A percentile compares a stretch with the other conserved stretches of the same genome.
Evolutionary conservation across 2,329 filamentous ascomycete genomes (phyloP).

Genomic region (Colletotrichum salicis): DNA sequence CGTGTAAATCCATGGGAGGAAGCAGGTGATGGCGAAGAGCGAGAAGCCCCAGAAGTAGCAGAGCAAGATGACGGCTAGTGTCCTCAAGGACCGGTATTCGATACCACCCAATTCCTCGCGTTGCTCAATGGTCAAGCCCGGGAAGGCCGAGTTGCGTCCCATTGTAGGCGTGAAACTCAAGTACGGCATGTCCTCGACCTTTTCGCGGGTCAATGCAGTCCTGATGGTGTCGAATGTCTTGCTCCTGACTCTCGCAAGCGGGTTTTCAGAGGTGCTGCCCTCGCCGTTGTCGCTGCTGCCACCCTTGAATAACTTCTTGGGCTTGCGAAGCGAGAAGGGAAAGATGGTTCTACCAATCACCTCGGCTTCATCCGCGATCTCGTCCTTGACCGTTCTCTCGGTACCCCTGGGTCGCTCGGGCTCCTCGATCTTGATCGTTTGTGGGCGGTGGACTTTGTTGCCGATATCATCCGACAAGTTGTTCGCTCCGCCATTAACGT

Average conservation of each 20-base stretch:
- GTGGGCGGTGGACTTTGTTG: conserved; percentile 50
- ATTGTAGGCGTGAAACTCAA: conserved; percentile 94
- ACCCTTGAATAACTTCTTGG: conserved; percentile 50
- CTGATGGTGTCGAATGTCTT: conserved; percentile 70
- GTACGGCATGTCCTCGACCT: conserved; percentile 79
- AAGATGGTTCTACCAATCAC: conserved; percentile 53
- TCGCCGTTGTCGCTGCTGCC: conserved; percentile 48
- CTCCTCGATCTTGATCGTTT: conserved; percentile 75
- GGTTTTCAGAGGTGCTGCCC: conserved; percentile 5
- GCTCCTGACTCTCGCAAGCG: conserved; percentile 48
- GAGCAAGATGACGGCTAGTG: conserved; percentile 80
- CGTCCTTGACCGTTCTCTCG: conserved; percentile 45
- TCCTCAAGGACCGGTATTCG: conserved; percentile 92
- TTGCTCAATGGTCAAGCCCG: conserved; percentile 88
- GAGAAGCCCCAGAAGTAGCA: conserved; percentile 88
- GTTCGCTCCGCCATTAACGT: conserved; percentile 38
- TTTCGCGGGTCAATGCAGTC: conserved; percentile 64
- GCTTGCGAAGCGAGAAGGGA: conserved; percentile 56
- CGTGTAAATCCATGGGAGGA: conserved; percentile 83
- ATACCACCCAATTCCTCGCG: conserved; percentile 95
- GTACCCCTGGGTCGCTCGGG: conserved; percentile 58
- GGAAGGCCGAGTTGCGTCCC: conserved; percentile 91
- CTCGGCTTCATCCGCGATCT: conserved; percentile 54
- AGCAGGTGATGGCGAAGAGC: conserved; percentile 75
- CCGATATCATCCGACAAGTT: conserved; percentile 29